Base-by-base conservation (phyloP, 768 basidiomycete genomes). In the Hypsizygus marmoreus region DNA sequence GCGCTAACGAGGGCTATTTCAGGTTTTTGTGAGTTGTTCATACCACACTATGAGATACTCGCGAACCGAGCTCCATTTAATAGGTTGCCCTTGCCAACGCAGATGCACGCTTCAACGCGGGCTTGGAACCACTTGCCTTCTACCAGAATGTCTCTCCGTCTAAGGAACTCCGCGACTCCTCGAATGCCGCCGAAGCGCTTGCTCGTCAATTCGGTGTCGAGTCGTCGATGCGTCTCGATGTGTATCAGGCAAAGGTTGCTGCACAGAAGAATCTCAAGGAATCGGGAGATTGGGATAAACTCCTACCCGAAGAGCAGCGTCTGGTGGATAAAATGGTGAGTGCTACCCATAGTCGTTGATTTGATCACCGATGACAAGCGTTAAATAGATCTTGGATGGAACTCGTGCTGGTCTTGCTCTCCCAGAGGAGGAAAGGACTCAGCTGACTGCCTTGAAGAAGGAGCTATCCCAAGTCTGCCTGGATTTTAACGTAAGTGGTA, bases 131-230 rank as follows among this genome's bases (percentile, higher is more conserved):
- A 0, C 72, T 90, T 14, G 66, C 73, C 0, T 94, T 95, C 66
- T 88, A 91, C 59, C 86, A 91, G 62, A 88, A 91, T 54, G 89
- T 93, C 20, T 86, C 88, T 20, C 70, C 82, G 1, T 71, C 74
- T 43, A 84, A 90, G 61, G 80, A 76, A 32, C 76, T 94, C n/a
- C 80, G 91, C 1, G 91, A 93, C 59, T 88, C 89, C 1, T 84
- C 88, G 4, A 89, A 81, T 44, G 77, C 78, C 29, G 84, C 86
- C 2, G 88, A 92, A 60, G 75, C 79, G n/a, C 69, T 80, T 24
- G 68, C 83, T 13, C 81, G 85, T 43, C 81, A 90, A 53, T 91
- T 80, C 54, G 71, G 71, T 19, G 87, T 92, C 43, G 88, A 93
- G 58, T 72, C 79, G 1, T 84, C 83, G 10, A 91, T 92, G 87